phyloP scores from a whole-genome alignment of 208 protist species.

The Ichthyophonus hoferi region DNA sequence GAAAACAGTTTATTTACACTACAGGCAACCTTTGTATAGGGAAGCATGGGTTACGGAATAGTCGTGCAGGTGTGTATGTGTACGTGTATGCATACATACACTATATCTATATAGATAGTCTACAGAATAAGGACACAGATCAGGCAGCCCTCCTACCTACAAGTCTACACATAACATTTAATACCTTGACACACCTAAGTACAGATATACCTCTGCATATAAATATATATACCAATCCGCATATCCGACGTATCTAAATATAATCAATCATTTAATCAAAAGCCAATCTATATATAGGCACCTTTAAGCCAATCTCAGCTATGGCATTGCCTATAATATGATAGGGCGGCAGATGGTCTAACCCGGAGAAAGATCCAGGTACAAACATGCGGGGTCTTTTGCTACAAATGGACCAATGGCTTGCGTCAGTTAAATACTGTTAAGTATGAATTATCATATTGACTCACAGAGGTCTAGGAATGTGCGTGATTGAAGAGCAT shows the following conservation, averaged over 20 bases:
- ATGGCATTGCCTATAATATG: neutral
- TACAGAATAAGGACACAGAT: no score
- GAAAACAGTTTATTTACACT: no score
- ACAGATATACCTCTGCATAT: neutral
- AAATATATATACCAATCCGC: neutral
- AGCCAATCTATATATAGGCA: neutral
- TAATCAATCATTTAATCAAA: neutral
- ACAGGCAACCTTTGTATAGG: no score
- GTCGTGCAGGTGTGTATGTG: no score
- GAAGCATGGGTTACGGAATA: no score
- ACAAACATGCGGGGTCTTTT: neutral
- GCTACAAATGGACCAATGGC: neutral
- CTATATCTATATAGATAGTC: no score
- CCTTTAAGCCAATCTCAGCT: neutral
- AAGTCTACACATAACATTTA: neutral
- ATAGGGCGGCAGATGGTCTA: neutral
- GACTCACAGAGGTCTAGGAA: neutral
- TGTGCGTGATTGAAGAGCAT: neutral
- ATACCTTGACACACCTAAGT: neutral
- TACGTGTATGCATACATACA: no score
- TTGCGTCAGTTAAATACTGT: neutral
- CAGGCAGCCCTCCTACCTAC: neutral
- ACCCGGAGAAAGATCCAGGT: neutral
- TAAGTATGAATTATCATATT: neutral
- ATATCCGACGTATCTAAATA: no score